Conservation (phyloP, 2,329 filamentous ascomycete species). For the Penicillium sp. region DNA sequence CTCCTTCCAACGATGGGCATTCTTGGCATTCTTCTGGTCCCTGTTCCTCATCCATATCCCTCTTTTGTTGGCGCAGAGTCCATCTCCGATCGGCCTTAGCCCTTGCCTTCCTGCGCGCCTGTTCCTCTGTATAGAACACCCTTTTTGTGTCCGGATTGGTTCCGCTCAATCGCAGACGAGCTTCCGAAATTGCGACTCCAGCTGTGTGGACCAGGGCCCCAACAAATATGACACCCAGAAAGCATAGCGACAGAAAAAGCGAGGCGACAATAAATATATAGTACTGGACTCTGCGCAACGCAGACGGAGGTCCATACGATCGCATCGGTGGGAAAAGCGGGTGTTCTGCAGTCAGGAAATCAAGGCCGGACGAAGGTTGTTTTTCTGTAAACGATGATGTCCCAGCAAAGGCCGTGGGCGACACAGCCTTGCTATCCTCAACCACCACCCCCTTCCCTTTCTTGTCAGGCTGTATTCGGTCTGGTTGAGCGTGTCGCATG, state of each 20-base stretch:
- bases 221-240: slow-evolving; percentile 71
- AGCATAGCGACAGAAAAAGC: slow-evolving; percentile 72
- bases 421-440: neutral
- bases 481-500: neutral
- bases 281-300: slow-evolving; percentile 64
- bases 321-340: slow-evolving; percentile 77
- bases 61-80: slow-evolving; percentile 45
- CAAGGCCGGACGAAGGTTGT: slow-evolving; percentile 3
- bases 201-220: slow-evolving; percentile 70
- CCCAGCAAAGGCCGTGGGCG: neutral
- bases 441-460: neutral
- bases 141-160: slow-evolving; percentile 59
- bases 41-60: slow-evolving; percentile 40
- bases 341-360: slow-evolving; percentile 20
- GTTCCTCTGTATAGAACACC: slow-evolving; percentile 73
- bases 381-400: slow-evolving; percentile 10
- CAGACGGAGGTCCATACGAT: slow-evolving; percentile 71
- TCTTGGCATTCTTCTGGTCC: slow-evolving; percentile 55
- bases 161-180: slow-evolving; percentile 56
- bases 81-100: slow-evolving; percentile 61
- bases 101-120: slow-evolving; percentile 55
- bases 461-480: neutral
- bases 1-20: slow-evolving; percentile 75
- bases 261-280: slow-evolving; percentile 64
- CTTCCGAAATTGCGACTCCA: slow-evolving; percentile 48